These are phyloP conservation scores for Pterulicium gracile DNA, from an alignment of 1,284 basidiomycete species.

Conservation along the genomic window DNA sequence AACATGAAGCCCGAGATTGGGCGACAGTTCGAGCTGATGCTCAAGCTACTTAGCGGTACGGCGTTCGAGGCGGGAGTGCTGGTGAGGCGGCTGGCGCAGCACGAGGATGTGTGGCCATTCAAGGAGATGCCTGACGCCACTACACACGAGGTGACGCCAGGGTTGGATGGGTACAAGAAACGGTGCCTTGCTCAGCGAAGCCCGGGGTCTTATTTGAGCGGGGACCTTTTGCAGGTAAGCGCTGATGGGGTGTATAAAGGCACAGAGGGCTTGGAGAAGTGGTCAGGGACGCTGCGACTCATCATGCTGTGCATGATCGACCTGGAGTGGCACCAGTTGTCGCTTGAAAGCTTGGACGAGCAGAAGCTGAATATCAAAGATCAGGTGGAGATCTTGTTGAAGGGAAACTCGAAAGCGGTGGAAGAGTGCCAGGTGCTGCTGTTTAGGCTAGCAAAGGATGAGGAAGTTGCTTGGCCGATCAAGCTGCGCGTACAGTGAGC, in stretches of 20 bases:
- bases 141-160: neutral
- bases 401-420: neutral
- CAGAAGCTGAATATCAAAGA: neutral
- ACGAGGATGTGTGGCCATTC: neutral
- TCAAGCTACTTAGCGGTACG: neutral
- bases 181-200: neutral
- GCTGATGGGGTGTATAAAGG: neutral
- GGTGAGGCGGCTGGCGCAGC: neutral
- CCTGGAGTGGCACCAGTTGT: neutral
- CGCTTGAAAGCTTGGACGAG: neutral
- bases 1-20: neutral
- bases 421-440: neutral
- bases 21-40: neutral
- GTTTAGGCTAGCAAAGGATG: neutral
- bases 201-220: neutral
- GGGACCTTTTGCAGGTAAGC: neutral
- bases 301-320: neutral
- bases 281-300: neutral
- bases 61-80: neutral
- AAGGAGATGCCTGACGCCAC: neutral
- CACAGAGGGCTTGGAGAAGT: neutral
- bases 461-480: neutral
- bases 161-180: neutral
- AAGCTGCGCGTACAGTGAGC: too few relatives aligned
- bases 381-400: neutral